Evolutionary conservation across 202 grass and related monocot genomes (phyloP).

Genomic region (Dendrocalamus latiflorus): DNA sequence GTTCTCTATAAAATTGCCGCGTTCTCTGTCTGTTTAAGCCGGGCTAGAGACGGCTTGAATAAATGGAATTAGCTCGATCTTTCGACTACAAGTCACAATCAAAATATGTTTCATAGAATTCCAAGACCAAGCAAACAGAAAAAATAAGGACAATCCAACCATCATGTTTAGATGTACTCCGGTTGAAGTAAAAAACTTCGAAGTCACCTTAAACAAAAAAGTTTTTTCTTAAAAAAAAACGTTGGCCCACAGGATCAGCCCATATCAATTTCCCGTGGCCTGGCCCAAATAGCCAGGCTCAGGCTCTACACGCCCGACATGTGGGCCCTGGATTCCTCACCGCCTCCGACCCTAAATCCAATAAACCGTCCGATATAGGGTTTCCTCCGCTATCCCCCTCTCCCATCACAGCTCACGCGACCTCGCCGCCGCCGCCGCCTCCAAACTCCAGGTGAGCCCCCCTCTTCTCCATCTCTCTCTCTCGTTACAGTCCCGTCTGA

Average conservation of each 20-base stretch:
- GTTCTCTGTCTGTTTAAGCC: too few relatives aligned
- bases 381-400: background rate
- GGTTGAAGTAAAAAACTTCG: too few relatives aligned
- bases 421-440: background rate
- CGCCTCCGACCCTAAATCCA: background rate
- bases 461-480: background rate
- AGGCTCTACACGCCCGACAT: background rate
- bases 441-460: background rate
- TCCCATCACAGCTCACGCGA: background rate
- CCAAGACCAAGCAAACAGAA: too few relatives aligned
- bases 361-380: background rate
- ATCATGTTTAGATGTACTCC: too few relatives aligned
- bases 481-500: background rate
- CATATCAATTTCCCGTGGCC: background rate
- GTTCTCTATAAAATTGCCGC: too few relatives aligned
- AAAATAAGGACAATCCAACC: too few relatives aligned
- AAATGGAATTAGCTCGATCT: too few relatives aligned
- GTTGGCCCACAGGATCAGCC: background rate
- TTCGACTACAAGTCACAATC: too few relatives aligned
- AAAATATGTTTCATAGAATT: too few relatives aligned
- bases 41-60: too few relatives aligned
- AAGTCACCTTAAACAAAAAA: too few relatives aligned
- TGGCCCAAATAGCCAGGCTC: background rate
- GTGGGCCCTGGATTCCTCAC: background rate
- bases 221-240: too few relatives aligned